Evolutionary conservation across 352 stramenopile species (phyloP).

Genomic region (Phytopythium boreale): DNA sequence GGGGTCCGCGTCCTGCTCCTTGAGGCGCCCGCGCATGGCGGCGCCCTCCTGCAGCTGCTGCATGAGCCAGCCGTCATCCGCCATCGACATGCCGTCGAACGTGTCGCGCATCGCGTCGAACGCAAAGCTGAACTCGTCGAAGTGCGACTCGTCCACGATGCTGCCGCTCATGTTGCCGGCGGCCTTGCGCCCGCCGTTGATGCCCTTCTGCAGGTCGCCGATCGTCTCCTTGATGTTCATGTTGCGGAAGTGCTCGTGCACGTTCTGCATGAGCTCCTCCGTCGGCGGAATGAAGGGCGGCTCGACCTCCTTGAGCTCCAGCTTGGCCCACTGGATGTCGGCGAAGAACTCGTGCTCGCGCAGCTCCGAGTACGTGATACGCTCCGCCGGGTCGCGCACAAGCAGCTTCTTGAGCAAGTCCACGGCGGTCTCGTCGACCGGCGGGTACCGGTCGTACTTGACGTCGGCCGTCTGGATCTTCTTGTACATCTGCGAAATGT

Average conservation of each 20-base stretch:
- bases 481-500: conserved; percentile 88
- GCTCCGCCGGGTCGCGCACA: conserved; percentile 66
- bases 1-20: conserved; percentile 56
- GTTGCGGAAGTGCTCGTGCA: conserved; percentile 87
- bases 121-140: conserved; percentile 87
- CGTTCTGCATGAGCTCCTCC: conserved; percentile 84
- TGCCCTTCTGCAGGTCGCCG: conserved; percentile 53
- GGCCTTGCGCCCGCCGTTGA: conserved; percentile 60
- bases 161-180: conserved; percentile 40
- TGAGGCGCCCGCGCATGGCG: conserved; percentile 64
- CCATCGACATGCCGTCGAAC: conserved; percentile 79
- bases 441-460: conserved; percentile 69
- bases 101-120: conserved; percentile 78
- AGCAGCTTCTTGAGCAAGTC: conserved; percentile 77
- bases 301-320: conserved; percentile 80
- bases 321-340: conserved; percentile 60
- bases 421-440: conserved; percentile 62
- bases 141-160: conserved; percentile 67
- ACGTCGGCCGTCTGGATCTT: conserved; percentile 87
- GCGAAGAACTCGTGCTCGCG: conserved; percentile 70
- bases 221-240: conserved; percentile 88
- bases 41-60: conserved; percentile 74
- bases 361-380: conserved; percentile 58
- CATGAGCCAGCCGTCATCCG: conserved; percentile 82
- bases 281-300: conserved; percentile 78